Evolutionary conservation across 129 eudicot genomes (phyloP).

Genomic region (Scalesia atractyloides): DNA sequence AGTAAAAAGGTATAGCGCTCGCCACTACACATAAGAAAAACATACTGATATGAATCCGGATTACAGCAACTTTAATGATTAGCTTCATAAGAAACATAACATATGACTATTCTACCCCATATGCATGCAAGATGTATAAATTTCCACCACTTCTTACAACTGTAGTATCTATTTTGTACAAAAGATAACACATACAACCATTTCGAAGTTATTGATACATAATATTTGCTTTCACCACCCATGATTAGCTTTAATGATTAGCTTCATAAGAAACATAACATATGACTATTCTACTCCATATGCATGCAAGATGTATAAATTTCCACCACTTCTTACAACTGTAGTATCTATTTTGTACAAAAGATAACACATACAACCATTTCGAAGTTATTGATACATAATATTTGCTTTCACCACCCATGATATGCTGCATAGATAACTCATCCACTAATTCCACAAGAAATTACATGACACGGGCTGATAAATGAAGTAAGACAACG

Average conservation of each 20-base stretch:
- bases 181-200: neutral
- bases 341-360: constrained; percentile 3
- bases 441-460: neutral
- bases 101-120: neutral
- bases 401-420: constrained; percentile 1
- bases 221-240: neutral
- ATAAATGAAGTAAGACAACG: too few species aligned
- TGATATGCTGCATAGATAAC: neutral
- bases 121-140: neutral
- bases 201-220: neutral
- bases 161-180: neutral
- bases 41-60: neutral
- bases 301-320: neutral
- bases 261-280: too few species aligned
- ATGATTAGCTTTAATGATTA: too few species aligned
- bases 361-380: neutral
- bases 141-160: constrained; percentile 1
- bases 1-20: neutral
- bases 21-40: neutral
- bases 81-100: neutral
- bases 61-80: neutral
- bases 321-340: constrained; percentile 1
- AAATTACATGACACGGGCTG: neutral
- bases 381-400: neutral
- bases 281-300: neutral